These are phyloP conservation scores for Colletotrichum echinochloae DNA, from an alignment of 2,329 filamentous ascomycete species.

Conservation along the genomic window DNA sequence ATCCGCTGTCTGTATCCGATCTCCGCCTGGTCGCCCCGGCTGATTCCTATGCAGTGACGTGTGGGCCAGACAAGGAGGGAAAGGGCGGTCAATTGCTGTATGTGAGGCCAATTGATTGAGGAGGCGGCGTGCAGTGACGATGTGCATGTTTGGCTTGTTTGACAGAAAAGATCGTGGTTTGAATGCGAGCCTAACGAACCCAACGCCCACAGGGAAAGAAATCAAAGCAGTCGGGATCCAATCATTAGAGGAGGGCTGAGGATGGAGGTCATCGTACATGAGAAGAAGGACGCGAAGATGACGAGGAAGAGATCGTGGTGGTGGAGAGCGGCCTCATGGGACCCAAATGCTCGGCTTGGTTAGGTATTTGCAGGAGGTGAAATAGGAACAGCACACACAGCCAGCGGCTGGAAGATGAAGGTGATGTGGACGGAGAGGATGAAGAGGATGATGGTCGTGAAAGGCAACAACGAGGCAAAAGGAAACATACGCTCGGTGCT, in stretches of 20 bases:
- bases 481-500: not conserved
- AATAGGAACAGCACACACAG: not conserved
- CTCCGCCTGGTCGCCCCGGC: slow-evolving; percentile 14
- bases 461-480: not conserved
- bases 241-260: slow-evolving; percentile 23
- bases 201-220: slow-evolving; percentile 27
- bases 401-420: not conserved
- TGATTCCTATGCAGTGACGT: not conserved
- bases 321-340: slow-evolving; percentile 27
- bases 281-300: slow-evolving; percentile 14
- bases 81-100: slow-evolving; percentile 38
- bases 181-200: slow-evolving; percentile 37
- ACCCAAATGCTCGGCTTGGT: not conserved
- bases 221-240: slow-evolving; percentile 19
- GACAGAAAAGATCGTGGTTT: slow-evolving; percentile 3
- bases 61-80: slow-evolving; percentile 23
- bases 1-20: slow-evolving; percentile 18
- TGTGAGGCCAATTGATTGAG: slow-evolving; percentile 17
- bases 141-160: slow-evolving; percentile 31
- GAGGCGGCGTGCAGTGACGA: slow-evolving; percentile 21
- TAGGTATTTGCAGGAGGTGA: not conserved
- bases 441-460: not conserved
- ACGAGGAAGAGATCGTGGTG: slow-evolving; percentile 27
- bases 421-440: not conserved
- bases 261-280: slow-evolving; percentile 25